Percentiles rank a stretch among this genome's conserved stretches.
These are phyloP conservation scores for Verticillium dahliae DNA, from an alignment of 2,329 filamentous ascomycete species.

Conservation along the genomic window DNA sequence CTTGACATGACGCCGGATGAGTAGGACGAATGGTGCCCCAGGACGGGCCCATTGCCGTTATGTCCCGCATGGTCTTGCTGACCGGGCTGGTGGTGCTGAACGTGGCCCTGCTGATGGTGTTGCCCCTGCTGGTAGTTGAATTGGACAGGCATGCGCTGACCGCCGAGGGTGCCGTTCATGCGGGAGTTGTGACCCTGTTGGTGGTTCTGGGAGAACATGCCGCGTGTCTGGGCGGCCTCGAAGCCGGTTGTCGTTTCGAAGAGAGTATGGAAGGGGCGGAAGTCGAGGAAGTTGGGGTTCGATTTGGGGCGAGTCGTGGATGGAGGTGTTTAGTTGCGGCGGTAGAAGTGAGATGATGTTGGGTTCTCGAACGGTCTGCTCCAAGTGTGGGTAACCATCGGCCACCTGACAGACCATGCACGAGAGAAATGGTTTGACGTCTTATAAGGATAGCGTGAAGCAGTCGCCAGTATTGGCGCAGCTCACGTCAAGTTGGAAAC, in stretches of 20 bases:
- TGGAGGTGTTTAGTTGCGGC: conserved; percentile 37
- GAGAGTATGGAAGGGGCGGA: conserved; percentile 14
- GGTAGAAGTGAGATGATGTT: conserved; percentile 35
- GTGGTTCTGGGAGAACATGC: conserved; percentile 69
- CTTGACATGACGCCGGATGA: conserved; percentile 59
- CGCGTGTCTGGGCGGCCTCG: conserved; percentile 23
- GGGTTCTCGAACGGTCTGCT: conserved; percentile 51
- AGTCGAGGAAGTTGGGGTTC: conserved; percentile 22
- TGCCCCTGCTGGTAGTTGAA: conserved; percentile 62
- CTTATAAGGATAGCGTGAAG: conserved; percentile 8
- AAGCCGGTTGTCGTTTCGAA: conserved; percentile 16
- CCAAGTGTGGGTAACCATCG: conserved; percentile 60
- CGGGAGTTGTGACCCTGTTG: conserved; percentile 70
- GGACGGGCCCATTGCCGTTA: conserved; percentile 45
- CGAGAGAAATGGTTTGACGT: conserved; percentile 6
- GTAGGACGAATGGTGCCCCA: conserved; percentile 55
- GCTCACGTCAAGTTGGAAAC: conserved; percentile 23
- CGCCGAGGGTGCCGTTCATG: conserved; percentile 63
- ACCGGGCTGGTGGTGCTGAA: conserved; percentile 55
- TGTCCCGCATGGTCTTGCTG: conserved; percentile 53
- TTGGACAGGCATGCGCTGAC: conserved; percentile 55
- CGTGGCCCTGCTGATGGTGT: conserved; percentile 56
- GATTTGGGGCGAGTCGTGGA: conserved; percentile 25
- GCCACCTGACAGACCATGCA: conserved; percentile 52
- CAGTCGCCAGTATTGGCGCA: conserved; percentile 10